Conservation (phyloP, 2,329 filamentous ascomycete species). For the Fusarium sp. region DNA sequence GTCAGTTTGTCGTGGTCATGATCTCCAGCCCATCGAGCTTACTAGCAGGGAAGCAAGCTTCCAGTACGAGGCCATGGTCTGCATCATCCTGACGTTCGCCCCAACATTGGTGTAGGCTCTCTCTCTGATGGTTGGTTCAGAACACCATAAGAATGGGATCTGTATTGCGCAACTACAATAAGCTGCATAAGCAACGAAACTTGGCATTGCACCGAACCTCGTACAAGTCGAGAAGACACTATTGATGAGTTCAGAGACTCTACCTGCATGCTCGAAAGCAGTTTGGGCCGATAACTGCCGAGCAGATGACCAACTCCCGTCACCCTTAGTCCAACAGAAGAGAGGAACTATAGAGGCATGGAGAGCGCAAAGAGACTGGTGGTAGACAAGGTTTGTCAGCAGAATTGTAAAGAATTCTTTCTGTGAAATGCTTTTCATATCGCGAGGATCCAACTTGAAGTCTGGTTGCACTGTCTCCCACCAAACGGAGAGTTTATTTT, state of each 20-base stretch:
- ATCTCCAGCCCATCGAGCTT: background rate
- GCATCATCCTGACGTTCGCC: conserved; percentile 30
- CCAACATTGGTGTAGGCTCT: conserved; percentile 16
- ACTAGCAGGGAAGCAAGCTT: conserved; percentile 10
- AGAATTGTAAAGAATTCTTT: conserved; percentile 4
- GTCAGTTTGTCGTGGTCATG: background rate
- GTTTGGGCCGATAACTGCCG: conserved; percentile 35
- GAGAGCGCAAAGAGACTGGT: conserved; percentile 32
- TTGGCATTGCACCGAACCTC: conserved; percentile 8
- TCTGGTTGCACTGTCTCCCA: background rate
- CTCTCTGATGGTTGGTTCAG: conserved; percentile 20
- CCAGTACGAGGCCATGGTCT: conserved; percentile 10
- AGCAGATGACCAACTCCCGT: conserved; percentile 13
- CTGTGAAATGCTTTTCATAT: background rate
- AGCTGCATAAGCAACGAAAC: conserved; percentile 34
- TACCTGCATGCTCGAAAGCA: conserved; percentile 34
- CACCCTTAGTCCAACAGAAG: conserved; percentile 28
- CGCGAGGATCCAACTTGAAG: conserved; percentile 1
- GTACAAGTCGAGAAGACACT: background rate
- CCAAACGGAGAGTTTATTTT: conserved; percentile 17
- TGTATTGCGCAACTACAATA: conserved; percentile 37
- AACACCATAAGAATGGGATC: conserved; percentile 39
- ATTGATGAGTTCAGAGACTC: conserved; percentile 19
- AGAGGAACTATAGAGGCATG: conserved; percentile 37
- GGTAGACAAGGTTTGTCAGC: conserved; percentile 23